Conservation (phyloP, 768 basidiomycete species). For the Cystobasidium tubakii region DNA sequence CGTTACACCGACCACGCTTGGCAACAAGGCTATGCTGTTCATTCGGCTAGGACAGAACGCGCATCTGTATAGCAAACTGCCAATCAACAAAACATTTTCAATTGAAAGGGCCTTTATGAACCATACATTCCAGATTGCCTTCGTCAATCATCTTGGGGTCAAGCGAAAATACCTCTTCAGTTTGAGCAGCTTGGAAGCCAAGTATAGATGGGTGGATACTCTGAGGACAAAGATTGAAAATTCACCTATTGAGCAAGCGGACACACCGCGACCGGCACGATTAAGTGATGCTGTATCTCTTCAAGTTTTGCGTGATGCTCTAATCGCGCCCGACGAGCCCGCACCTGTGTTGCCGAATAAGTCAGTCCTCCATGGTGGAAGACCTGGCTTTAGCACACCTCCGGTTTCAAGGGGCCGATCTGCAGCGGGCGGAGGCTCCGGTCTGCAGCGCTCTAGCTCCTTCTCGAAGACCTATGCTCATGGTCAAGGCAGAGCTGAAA, state of each 20-base stretch:
- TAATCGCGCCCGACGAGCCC: slow-evolving; percentile 54
- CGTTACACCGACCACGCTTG: slow-evolving; percentile 76
- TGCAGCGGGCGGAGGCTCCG: slow-evolving; percentile 27
- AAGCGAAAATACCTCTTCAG: slow-evolving; percentile 91
- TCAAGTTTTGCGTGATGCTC: slow-evolving; percentile 73
- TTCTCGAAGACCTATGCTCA: slow-evolving; percentile 41
- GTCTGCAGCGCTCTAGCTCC: slow-evolving; percentile 39
- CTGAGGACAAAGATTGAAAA: slow-evolving; percentile 38
- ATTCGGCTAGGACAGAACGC: slow-evolving; percentile 77
- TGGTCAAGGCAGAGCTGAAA: slow-evolving; percentile 36
- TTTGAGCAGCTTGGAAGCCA: slow-evolving; percentile 69
- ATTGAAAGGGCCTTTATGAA: slow-evolving; percentile 96
- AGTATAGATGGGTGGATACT: slow-evolving; percentile 61
- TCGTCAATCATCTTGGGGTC: slow-evolving; percentile 57
- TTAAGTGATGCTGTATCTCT: slow-evolving; percentile 73
- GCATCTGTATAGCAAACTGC: slow-evolving; percentile 70
- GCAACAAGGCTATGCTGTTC: slow-evolving; percentile 74
- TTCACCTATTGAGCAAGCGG: slow-evolving; percentile 1
- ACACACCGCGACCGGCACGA: slow-evolving; percentile 53
- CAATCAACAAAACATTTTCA: slow-evolving; percentile 67
- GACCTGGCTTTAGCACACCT: slow-evolving; percentile 30
- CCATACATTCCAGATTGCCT: slow-evolving; percentile 89
- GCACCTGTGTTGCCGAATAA: slow-evolving; percentile 33
- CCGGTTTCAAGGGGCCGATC: slow-evolving; percentile 18
- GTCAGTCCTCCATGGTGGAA: slow-evolving; percentile 22